A percentile compares a stretch with the other conserved stretches of the same genome.
phyloP scores from a whole-genome alignment of 768 basidiomycete species.

The Coprinopsis sp. region DNA sequence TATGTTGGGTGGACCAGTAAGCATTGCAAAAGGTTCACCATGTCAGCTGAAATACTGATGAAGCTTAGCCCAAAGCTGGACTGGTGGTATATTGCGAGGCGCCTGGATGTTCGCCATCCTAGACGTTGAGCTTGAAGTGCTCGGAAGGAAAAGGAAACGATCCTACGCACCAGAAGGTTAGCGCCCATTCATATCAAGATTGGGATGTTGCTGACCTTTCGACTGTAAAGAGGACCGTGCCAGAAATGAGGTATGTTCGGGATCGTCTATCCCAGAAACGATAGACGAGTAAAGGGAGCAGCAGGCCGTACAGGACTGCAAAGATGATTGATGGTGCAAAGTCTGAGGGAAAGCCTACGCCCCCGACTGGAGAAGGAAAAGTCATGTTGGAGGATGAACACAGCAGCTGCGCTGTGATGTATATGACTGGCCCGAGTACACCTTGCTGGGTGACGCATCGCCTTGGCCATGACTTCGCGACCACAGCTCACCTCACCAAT shows the following conservation, averaged over 20 bases:
- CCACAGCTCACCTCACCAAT: no score
- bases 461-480: no score
- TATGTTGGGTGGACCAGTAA: constrained; percentile 2
- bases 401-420: no score
- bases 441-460: no score
- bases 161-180: not conserved
- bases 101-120: not conserved
- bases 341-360: constrained; percentile 26
- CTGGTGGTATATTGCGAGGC: constrained; percentile 24
- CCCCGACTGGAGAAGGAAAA: constrained; percentile 36
- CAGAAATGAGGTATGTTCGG: constrained; percentile 26
- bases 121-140: not conserved
- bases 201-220: constrained; percentile 24
- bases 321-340: constrained; percentile 35
- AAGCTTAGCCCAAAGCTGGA: constrained; percentile 26
- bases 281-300: constrained; percentile 26
- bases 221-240: constrained; percentile 22
- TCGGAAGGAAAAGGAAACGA: not conserved
- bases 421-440: no score
- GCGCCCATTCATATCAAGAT: not conserved
- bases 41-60: constrained; percentile 29
- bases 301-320: constrained; percentile 25
- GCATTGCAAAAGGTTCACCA: not conserved
- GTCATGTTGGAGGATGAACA: not conserved
- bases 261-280: constrained; percentile 25